Base-by-base conservation (phyloP, 306 rosid species). In the Coriaria nepalensis region DNA sequence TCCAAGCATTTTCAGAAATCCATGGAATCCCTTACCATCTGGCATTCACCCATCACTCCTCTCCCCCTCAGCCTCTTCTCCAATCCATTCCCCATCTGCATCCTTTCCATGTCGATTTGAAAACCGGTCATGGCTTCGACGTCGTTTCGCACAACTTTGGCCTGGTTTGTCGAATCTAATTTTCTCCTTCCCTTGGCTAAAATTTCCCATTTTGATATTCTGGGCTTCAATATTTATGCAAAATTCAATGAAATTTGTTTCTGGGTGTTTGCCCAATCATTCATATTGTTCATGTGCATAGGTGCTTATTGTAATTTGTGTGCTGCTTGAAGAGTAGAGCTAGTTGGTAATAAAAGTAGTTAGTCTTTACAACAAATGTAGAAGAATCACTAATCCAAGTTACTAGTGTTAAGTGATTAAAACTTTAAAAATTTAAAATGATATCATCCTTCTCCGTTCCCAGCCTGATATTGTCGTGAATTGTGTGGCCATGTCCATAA, bases 381-480 rank as follows among this genome's bases (percentile, higher is more conserved):
- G 29, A 20, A 20, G 29, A 20, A 20, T 20, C 3, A 20, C 29
- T 1, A 20, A 20, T 20, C 29, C 29, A 20, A 20, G 3, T 10
- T 51, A 39, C 11, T 51, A 12, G n/a, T 33, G 29, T 53, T 14
- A 7, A 43, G 10, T 49, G 13, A 6, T 8, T 7, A 33, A 29
- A 35, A 47, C 33, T 41, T 57, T 34, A 33, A 40, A 7, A 38
- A 59, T 86, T 67, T 79, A 55, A 44, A 33, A 5, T 55, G 37
- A 52, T 45, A 60, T 71, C 10, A 7, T 43, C 29, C 29, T 20
- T 69, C 61, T 51, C 39, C 35, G 43, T 54, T 70, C 46, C 66
- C 82, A 90, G 95, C 95, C 97, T 38, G 92, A 84, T 54, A 78
- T 84, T 49, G 80, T 84, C 58, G 74, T 90, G 58, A 84, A 84